Evolutionary conservation across 2,329 filamentous ascomycete species (phyloP), one percentile per base, ranked within the genome.

Genomic region (Curvularia sp.): DNA sequence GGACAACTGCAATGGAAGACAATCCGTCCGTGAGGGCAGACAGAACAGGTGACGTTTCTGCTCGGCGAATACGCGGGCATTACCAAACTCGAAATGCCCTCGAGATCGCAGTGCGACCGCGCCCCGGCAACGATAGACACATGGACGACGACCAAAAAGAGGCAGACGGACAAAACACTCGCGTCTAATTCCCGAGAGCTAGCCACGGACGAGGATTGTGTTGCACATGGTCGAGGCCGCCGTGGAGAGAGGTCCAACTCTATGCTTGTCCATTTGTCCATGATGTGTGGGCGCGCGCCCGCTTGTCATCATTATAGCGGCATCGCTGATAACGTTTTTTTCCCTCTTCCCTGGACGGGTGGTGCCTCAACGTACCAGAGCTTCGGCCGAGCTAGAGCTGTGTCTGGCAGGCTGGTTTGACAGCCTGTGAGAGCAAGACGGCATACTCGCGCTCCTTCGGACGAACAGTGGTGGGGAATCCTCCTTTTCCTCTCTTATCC

Each of bases 121-220:
- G 38, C 52, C 48, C 49, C 63, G 67, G 65, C 61, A 54, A 55
- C 55, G 36, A n/a, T n/a, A 50, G 47, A 60, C 61, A 58, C 65
- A n/a, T n/a, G n/a, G n/a, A n/a, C 66, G 64, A 68, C 61, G 65
- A 57, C 58, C 61, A 64, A 67, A 66, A 61, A 64, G 66, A 66
- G 60, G 39, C 52, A 55, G 59, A 49, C 66, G 63, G 63, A 69
- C 62, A 58, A 69, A 36, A 15, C 61, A 57, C 45, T 55, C 52
- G 55, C 23, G 48, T 25, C 53, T 46, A 53, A 38, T 53, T 27
- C 43, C 59, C 48, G 15, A 27, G 34, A 32, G 50, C 27, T 21
- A 41, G 34, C 32, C 25, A 43, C 23, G 41, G 39, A 10, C 39
- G 21, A 32, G 42, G 36, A 8, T 39, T 47, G 49, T 53, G 50